Evolutionary conservation across 108 stramenopile genomes (phyloP).

Genomic region (Nitzschia sp.): DNA sequence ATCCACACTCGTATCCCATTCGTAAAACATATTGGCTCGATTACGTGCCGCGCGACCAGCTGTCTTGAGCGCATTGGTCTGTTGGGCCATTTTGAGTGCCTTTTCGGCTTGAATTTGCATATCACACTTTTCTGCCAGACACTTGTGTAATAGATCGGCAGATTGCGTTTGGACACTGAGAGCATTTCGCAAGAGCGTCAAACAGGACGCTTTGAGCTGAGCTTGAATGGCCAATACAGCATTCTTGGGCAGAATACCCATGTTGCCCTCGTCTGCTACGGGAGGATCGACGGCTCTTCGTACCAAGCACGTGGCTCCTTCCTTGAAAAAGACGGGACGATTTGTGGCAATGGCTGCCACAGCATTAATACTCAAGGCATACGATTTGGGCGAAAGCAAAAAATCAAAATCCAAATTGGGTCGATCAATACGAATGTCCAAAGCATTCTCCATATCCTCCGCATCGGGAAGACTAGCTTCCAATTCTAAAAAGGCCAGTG

Average conservation of each 20-base stretch:
- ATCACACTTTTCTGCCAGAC: slow-evolving; percentile 48
- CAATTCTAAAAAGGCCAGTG: slow-evolving; percentile 77
- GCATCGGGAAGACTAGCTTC: slow-evolving; percentile 62
- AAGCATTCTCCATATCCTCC: slow-evolving; percentile 31
- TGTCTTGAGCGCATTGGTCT: slow-evolving; percentile 75
- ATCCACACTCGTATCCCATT: slow-evolving; percentile 77
- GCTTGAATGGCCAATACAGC: slow-evolving; percentile 58
- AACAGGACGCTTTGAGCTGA: slow-evolving; percentile 74
- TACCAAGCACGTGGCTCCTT: slow-evolving; percentile 74
- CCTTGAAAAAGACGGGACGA: slow-evolving; percentile 80
- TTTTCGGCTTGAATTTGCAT: slow-evolving; percentile 88
- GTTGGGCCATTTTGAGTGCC: slow-evolving; percentile 77
- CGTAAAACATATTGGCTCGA: slow-evolving; percentile 81
- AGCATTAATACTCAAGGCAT: slow-evolving; percentile 84
- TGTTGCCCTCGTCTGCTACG: slow-evolving; percentile 21
- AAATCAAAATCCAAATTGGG: slow-evolving; percentile 74
- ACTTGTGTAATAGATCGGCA: slow-evolving; percentile 60
- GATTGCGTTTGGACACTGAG: slow-evolving; percentile 75
- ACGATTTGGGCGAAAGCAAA: slow-evolving; percentile 77
- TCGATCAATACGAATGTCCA: slow-evolving; percentile 51
- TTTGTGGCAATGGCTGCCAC: slow-evolving; percentile 73
- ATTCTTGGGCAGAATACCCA: slow-evolving; percentile 22
- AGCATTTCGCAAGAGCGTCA: slow-evolving; percentile 80
- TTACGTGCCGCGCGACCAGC: slow-evolving; percentile 87
- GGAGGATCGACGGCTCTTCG: slow-evolving; percentile 76